Evolutionary conservation across 2,329 filamentous ascomycete genomes (phyloP).

Genomic region (Cyclaneusma minus): DNA sequence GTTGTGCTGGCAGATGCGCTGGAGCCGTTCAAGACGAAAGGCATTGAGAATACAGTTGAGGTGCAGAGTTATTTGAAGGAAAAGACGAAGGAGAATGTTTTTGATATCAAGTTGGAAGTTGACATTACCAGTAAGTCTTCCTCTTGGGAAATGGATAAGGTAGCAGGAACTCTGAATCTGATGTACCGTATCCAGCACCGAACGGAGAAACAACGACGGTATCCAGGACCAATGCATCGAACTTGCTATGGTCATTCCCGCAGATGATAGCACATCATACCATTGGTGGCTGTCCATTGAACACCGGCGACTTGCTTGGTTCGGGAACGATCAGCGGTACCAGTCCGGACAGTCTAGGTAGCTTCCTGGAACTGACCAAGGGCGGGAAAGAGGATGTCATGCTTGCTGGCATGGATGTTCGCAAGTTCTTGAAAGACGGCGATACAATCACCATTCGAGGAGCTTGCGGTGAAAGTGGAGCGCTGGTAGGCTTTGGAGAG

Average conservation of each 20-base stretch:
- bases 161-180: slow-evolving; percentile 1
- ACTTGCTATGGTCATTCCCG: slow-evolving; percentile 68
- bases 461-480: slow-evolving; percentile 46
- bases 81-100: slow-evolving; percentile 38
- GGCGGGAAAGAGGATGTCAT: slow-evolving; percentile 50
- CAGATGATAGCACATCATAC: slow-evolving; percentile 75
- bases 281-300: slow-evolving; percentile 59
- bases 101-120: slow-evolving; percentile 55
- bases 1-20: slow-evolving; percentile 63
- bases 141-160: slow-evolving; percentile 1
- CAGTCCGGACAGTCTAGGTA: slow-evolving; percentile 42
- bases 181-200: slow-evolving; percentile 24
- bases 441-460: slow-evolving; percentile 55
- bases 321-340: slow-evolving; percentile 65
- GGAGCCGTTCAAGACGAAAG: slow-evolving; percentile 44
- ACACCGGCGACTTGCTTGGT: slow-evolving; percentile 59
- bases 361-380: slow-evolving; percentile 56
- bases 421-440: slow-evolving; percentile 59
- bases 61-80: slow-evolving; percentile 51
- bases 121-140: slow-evolving; percentile 37
- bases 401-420: slow-evolving; percentile 47
- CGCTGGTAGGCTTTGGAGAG: slow-evolving; percentile 63
- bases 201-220: slow-evolving; percentile 39
- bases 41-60: slow-evolving; percentile 35
- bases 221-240: slow-evolving; percentile 40